phyloP scores from a whole-genome alignment of 2,329 filamentous ascomycete species.

The Colletotrichum godetiae region DNA sequence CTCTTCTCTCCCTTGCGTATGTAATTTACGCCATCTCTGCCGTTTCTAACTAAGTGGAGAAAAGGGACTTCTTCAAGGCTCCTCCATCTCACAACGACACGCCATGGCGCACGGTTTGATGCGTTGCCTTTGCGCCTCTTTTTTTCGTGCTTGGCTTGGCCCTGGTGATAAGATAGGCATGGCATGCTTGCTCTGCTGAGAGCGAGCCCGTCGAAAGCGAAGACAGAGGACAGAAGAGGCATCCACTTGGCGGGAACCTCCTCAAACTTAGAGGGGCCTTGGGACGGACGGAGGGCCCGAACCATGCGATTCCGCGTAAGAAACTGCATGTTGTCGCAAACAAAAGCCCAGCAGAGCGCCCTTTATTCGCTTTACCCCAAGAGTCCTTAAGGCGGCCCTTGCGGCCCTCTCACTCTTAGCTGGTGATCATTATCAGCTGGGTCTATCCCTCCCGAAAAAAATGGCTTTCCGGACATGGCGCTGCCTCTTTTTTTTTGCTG shows the following conservation, averaged over 20 bases:
- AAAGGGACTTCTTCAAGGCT: not conserved
- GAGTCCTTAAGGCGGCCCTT: not conserved
- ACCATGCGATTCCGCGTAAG: constrained; percentile 3
- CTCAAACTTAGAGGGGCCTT: constrained; percentile 12
- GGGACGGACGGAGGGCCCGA: constrained; percentile 28
- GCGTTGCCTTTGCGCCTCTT: not conserved
- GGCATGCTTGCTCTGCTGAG: not conserved
- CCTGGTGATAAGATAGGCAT: not conserved
- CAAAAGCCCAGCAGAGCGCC: not conserved
- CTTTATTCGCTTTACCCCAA: not conserved
- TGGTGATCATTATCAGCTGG: constrained; percentile 1
- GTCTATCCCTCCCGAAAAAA: constrained; percentile 1
- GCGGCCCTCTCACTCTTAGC: not conserved
- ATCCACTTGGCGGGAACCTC: constrained; percentile 14
- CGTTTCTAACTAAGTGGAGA: not conserved
- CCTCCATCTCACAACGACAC: not conserved
- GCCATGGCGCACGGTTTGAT: constrained; percentile 2
- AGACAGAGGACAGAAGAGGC: not conserved
- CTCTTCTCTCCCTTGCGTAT: not conserved
- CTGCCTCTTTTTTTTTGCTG: not conserved
- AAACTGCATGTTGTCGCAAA: constrained; percentile 5
- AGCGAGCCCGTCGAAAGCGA: not conserved
- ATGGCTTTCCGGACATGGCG: constrained; percentile 4
- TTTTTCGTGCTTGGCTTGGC: not conserved
- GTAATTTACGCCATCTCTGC: not conserved